Evolutionary conservation across 768 basidiomycete species (phyloP), one percentile per base, ranked within the genome.

Genomic region (Boletus sensibilis): DNA sequence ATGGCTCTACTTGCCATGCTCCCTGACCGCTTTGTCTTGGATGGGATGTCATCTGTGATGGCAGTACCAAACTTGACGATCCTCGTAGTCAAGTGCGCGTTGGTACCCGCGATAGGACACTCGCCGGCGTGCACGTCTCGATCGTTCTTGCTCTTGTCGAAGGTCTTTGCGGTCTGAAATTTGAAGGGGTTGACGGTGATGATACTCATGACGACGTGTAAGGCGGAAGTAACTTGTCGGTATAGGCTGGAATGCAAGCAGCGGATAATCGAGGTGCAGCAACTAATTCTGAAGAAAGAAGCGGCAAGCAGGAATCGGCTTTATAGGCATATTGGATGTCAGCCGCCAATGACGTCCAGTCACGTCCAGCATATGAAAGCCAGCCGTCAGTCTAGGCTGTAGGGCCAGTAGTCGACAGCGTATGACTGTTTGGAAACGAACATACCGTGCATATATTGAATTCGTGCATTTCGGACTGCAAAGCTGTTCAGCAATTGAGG

Each of bases 301-400:
- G n/a, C 5, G 21, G 31, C 40, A 33, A 39, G 20, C 21, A 40
- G 13, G 31, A n/a, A 11, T 14, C 39, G 4, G 25, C 13, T 60
- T 53, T 59, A 59, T 53, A 35, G 20, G 23, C 37, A 43, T 33
- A 27, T 29, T 52, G 20, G 27, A 16, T 27, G 59, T 60, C 53
- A 60, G 59, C 59, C 59, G 16, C 58, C 58, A 38, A 25, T 38
- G 49, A 9, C 37, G 8, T 20, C n/a, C 12, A 40, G 37, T 18
- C 37, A n/a, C 23, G 18, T 18, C 10, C 21, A 35, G n/a, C 1
- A 27, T n/a, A 50, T 41, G 21, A 18, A 48, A 11, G 16, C 11
- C 47, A 38, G 46, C 46, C 53, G 9, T 16, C 29, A 33, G 29
- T 18, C 13, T 10, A 31, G n/a, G 16, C 14, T 16, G 25, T 10